Evolutionary conservation across 352 stramenopile species (phyloP).

Genomic region (Phytophthora citrophthora): DNA sequence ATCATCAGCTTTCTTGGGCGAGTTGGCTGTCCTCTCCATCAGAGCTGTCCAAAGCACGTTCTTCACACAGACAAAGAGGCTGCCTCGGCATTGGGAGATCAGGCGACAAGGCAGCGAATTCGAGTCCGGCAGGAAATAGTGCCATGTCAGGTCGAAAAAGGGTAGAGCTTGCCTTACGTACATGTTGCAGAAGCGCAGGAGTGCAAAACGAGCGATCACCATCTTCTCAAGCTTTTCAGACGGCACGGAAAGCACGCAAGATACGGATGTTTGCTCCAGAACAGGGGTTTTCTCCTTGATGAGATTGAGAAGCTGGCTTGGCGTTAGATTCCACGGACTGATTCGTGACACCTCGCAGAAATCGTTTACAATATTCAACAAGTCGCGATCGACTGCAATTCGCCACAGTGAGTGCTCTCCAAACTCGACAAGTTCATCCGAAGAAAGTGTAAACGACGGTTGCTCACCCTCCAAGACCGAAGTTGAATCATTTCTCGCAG

Average conservation of each 20-base stretch:
- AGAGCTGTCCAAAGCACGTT: conserved; percentile 74
- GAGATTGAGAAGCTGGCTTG: conserved; percentile 40
- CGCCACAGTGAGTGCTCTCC: conserved; percentile 50
- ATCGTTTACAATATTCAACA: conserved; percentile 55
- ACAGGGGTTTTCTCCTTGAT: conserved; percentile 30
- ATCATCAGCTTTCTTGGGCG: conserved; percentile 83
- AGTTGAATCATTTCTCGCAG: background rate
- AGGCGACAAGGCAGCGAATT: conserved; percentile 46
- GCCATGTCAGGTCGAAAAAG: conserved; percentile 85
- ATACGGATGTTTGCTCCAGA: conserved; percentile 21
- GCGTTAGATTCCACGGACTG: conserved; percentile 71
- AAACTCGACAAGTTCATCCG: conserved; percentile 33
- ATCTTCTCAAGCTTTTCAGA: conserved; percentile 23
- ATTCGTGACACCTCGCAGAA: conserved; percentile 58
- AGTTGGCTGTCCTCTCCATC: conserved; percentile 79
- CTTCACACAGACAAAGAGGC: conserved; percentile 84
- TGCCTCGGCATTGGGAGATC: conserved; percentile 66
- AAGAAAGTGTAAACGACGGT: conserved; percentile 7
- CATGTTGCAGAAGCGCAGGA: conserved; percentile 80
- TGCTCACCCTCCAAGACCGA: background rate
- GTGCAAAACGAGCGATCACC: conserved; percentile 60
- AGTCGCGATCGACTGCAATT: conserved; percentile 42
- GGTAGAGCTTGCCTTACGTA: conserved; percentile 67
- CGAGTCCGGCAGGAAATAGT: conserved; percentile 57
- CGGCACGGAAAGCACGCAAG: conserved; percentile 14